Base-by-base conservation (phyloP, 768 basidiomycete genomes). In the Leccinum disarticulatum region DNA sequence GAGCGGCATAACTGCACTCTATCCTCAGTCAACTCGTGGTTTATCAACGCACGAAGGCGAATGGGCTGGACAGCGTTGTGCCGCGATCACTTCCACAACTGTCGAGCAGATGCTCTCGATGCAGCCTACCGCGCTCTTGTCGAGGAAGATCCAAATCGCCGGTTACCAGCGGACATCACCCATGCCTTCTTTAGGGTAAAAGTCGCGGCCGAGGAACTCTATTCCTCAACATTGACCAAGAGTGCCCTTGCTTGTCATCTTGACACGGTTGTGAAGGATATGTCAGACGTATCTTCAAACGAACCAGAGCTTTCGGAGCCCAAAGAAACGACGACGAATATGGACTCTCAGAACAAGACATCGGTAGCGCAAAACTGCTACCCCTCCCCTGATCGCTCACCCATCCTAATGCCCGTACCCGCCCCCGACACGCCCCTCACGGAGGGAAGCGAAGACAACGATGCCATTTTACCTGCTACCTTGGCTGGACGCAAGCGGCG, bases 11-110 rank as follows among this genome's bases (percentile, higher is more conserved):
- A 67, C 0, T 69, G 61, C 2, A 19, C 70, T 0, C 1, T 70
- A 1, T 76, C 72, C 25, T 68, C 74, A 0, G 56, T 85, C 30
- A 77, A 76, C 57, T 56, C 67, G 0, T 85, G 84, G 83, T 85
- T 84, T 33, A 61, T 74, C 6, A 76, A 79, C 17, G 74, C 69
- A 3, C 70, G 83, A 1, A 74, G 77, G 13, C 76, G 82, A 0
- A 83, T 83, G 0, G 83, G 83, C 0, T 85, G 84, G 84, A 83
- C 78, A 4, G 10, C 55, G 0, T 30, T 83, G 0, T 77, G 78
- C 27, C 69, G 69, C 1, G 60, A 65, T 11, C 2, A 30, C 3
- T 73, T 76, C 36, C 15, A 52, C 1, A 67, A 64, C 1, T 66
- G 69, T 4, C 56, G 68, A 3, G 57, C 61, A 3, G 70, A 72